phyloP scores from a whole-genome alignment of 306 rosid species.

The Nissolia schottii region DNA sequence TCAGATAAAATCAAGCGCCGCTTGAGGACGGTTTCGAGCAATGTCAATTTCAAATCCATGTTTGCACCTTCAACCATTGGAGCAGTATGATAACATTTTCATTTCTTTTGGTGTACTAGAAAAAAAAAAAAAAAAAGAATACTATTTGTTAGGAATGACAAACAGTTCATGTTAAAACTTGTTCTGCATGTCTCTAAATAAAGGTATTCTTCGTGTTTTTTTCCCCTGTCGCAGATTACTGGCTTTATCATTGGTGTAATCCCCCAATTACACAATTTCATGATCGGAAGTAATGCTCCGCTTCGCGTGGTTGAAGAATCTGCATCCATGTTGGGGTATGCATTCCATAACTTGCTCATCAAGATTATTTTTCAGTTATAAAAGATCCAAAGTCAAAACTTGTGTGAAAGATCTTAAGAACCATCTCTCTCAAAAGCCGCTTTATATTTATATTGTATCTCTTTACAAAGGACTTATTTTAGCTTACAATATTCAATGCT shows the following conservation, averaged over 20 bases:
- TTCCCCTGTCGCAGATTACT: conserved; percentile 30
- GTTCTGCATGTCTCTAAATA: background rate
- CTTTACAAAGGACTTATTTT: background rate
- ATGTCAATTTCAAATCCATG: conserved; percentile 55
- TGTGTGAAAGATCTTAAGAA: too few species aligned
- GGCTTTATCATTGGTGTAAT: too few species aligned
- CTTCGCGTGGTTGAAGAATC: too few species aligned
- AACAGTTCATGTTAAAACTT: background rate
- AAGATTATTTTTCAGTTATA: background rate
- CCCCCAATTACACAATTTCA: too few species aligned
- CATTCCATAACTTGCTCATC: background rate
- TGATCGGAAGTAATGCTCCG: conserved; percentile 66
- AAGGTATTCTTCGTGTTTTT: too few species aligned
- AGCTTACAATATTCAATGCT: background rate
- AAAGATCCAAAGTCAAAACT: background rate
- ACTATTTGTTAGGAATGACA: background rate
- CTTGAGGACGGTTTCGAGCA: conserved; percentile 21
- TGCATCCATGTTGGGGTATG: too few species aligned
- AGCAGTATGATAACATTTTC: conserved; percentile 51
- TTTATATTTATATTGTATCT: too few species aligned
- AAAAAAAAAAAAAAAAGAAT: too few species aligned
- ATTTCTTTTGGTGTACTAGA: background rate
- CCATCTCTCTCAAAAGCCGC: too few species aligned
- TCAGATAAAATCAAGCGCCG: too few species aligned
- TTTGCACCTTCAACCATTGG: conserved; percentile 82